A percentile compares a stretch with the other conserved stretches of the same genome.
phyloP scores from a whole-genome alignment of 140 eudicot genomes.

The Anethum foeniculum region DNA sequence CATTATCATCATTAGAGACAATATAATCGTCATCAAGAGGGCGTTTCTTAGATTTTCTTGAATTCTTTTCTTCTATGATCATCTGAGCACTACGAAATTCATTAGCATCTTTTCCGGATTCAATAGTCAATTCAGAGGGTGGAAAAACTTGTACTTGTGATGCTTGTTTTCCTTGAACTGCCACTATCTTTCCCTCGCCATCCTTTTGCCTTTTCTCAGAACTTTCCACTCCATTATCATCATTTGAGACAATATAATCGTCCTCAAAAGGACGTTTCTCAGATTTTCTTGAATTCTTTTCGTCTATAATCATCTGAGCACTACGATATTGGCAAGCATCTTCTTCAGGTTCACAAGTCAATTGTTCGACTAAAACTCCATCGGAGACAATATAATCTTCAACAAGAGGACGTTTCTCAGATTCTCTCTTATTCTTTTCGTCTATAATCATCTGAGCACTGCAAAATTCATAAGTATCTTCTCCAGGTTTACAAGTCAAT shows the following conservation, averaged over 20 bases:
- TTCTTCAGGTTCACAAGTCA: no score
- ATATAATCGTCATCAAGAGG: not conserved
- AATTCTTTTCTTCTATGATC: not conserved
- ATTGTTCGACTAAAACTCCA: no score
- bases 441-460: not conserved
- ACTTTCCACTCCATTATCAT: no score
- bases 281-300: not conserved
- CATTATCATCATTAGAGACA: not conserved
- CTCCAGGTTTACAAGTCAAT: no score
- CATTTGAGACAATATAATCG: no score
- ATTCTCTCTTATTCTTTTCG: not conserved
- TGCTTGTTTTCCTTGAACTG: no score
- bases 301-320: not conserved
- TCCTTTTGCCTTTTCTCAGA: no score
- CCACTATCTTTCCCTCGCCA: no score
- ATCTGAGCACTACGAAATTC: not conserved
- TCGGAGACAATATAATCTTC: not conserved
- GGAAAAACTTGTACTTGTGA: no score
- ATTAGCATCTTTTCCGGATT: not conserved
- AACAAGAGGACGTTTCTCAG: not conserved
- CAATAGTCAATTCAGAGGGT: not conserved
- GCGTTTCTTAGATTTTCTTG: not conserved
- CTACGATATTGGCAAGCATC: not conserved
- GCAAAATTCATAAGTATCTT: not conserved
- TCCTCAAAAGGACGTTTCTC: not conserved